Evolutionary conservation across 2,329 filamentous ascomycete species (phyloP).

Genomic region (Leptographium procerum): DNA sequence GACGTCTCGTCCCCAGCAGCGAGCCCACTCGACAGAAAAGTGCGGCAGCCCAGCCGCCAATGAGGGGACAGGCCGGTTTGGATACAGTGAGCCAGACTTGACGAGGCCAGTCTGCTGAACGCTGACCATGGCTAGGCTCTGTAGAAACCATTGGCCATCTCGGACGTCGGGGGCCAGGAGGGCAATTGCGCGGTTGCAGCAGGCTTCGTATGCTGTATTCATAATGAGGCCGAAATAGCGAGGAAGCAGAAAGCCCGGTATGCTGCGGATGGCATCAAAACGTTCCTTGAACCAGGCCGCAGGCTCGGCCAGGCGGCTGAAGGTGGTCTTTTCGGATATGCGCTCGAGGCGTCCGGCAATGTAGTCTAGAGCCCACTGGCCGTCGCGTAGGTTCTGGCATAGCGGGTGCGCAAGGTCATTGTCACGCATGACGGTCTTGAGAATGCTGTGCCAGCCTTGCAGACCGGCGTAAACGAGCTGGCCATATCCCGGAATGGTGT

Average conservation of each 20-base stretch:
- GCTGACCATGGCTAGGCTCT: slow-evolving; percentile 82
- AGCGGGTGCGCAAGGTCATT: slow-evolving; percentile 90
- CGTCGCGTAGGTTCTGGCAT: slow-evolving; percentile 83
- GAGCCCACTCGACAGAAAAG: slow-evolving; percentile 86
- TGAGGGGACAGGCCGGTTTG: slow-evolving; percentile 70
- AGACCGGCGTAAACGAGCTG: slow-evolving; percentile 86
- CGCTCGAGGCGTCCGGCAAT: slow-evolving; percentile 67
- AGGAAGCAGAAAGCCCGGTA: slow-evolving; percentile 83
- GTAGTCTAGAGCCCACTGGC: slow-evolving; percentile 88
- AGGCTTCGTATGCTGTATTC: slow-evolving; percentile 76
- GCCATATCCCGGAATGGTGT: slow-evolving; percentile 74
- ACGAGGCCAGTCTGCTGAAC: slow-evolving; percentile 83
- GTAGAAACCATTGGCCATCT: slow-evolving; percentile 77
- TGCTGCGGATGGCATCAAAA: slow-evolving; percentile 71
- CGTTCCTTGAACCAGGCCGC: slow-evolving; percentile 72
- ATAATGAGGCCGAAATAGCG: slow-evolving; percentile 88
- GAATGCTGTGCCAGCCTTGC: slow-evolving; percentile 96
- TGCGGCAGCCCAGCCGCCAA: slow-evolving; percentile 89
- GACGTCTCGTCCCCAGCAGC: slow-evolving; percentile 94
- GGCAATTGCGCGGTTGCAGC: slow-evolving; percentile 64
- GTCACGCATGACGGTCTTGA: slow-evolving; percentile 72
- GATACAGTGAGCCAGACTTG: slow-evolving; percentile 83
- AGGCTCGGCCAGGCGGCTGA: slow-evolving; percentile 50
- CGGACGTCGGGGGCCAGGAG: slow-evolving; percentile 69
- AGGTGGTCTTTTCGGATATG: slow-evolving; percentile 51